phyloP scores from a whole-genome alignment of 371 early-diverging fungal genomes.

The Dinochytrium kinnereticum region DNA sequence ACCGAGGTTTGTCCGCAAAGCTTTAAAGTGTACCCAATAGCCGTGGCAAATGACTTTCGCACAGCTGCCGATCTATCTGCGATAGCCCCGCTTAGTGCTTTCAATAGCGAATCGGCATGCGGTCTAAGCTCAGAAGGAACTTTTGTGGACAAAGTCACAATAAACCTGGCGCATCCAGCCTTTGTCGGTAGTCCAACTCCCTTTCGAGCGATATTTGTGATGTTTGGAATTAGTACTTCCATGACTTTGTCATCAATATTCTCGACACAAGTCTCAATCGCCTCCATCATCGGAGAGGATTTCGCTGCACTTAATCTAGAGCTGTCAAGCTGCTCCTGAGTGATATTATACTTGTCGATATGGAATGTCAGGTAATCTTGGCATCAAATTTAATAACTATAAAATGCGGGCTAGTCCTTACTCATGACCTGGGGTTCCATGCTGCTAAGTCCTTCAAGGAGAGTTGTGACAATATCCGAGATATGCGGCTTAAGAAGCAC shows the following conservation, averaged over 20 bases:
- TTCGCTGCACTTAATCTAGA: slow-evolving; percentile 74
- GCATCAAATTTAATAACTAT: slow-evolving; percentile 4
- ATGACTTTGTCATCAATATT: slow-evolving; percentile 75
- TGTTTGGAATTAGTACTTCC: slow-evolving; percentile 66
- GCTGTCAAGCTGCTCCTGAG: slow-evolving; percentile 83
- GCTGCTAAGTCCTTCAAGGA: slow-evolving; percentile 81
- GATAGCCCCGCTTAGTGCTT: slow-evolving; percentile 76
- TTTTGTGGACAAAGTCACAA: slow-evolving; percentile 75
- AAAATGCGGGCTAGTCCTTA: slow-evolving; percentile 28
- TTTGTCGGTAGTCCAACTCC: slow-evolving; percentile 87
- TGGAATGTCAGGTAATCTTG: slow-evolving; percentile 93
- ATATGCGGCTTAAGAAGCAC: slow-evolving; percentile 73
- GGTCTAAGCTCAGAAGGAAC: slow-evolving; percentile 56
- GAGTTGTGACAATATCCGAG: slow-evolving; percentile 70
- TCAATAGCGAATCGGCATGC: slow-evolving; percentile 72
- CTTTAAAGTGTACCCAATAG: slow-evolving; percentile 79
- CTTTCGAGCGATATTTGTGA: slow-evolving; percentile 75
- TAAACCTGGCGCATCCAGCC: slow-evolving; percentile 87
- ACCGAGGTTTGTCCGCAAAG: slow-evolving; percentile 66
- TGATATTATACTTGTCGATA: slow-evolving; percentile 83
- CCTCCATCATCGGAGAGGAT: slow-evolving; percentile 79
- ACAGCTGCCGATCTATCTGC: slow-evolving; percentile 80
- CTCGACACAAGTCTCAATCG: slow-evolving; percentile 76
- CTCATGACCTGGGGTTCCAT: slow-evolving; percentile 77
- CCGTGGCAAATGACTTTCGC: slow-evolving; percentile 83